Evolutionary conservation across 1,284 basidiomycete species (phyloP).

Genomic region (Wallemia ichthyophaga): DNA sequence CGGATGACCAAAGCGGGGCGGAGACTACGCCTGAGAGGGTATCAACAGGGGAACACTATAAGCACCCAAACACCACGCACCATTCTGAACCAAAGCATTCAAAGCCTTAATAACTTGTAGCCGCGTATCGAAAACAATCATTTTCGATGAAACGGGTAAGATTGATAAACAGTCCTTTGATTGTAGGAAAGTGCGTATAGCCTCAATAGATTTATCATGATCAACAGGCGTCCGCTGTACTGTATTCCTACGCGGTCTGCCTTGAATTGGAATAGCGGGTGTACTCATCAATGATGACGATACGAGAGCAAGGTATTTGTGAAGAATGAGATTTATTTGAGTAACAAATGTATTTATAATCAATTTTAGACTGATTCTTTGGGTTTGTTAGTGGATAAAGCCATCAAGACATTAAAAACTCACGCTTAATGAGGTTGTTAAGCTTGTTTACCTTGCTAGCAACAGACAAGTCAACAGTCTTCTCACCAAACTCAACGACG

Average conservation of each 20-base stretch:
- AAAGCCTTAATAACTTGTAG: background rate
- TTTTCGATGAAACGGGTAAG: background rate
- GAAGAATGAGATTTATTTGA: too few species aligned
- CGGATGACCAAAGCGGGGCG: constrained; percentile 92
- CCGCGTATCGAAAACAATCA: background rate
- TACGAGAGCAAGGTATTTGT: background rate
- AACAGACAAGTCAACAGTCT: constrained; percentile 84
- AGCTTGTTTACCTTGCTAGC: constrained; percentile 77
- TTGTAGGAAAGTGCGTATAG: background rate
- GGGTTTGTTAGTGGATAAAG: background rate
- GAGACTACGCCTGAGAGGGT: constrained; percentile 55
- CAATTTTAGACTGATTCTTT: background rate
- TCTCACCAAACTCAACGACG: constrained; percentile 90
- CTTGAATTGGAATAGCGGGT: background rate
- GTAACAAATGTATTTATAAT: too few species aligned
- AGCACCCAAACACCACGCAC: background rate
- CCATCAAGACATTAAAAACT: constrained; percentile 6
- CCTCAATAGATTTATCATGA: background rate
- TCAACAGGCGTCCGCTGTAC: background rate
- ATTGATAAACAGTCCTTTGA: background rate
- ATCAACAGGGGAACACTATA: background rate
- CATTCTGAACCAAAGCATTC: background rate
- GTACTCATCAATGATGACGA: background rate
- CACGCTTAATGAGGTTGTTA: constrained; percentile 57
- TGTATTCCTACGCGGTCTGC: background rate